These are phyloP conservation scores for Helminthosporium solani DNA, from an alignment of 2,329 filamentous ascomycete genomes.

Conservation along the genomic window DNA sequence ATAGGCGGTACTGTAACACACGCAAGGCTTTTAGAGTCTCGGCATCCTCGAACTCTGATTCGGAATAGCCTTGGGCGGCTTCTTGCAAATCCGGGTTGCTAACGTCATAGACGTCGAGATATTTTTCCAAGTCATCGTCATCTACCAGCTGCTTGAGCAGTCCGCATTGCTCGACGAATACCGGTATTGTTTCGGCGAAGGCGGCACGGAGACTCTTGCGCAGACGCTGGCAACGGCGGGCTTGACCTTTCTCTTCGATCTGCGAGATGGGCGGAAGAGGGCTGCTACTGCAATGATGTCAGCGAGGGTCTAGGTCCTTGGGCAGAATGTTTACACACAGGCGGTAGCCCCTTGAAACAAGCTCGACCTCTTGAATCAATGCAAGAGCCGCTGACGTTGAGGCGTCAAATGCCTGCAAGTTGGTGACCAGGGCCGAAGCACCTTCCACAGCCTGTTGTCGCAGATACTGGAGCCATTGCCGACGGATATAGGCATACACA, in stretches of 20 bases:
- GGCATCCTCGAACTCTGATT: slow-evolving; percentile 69
- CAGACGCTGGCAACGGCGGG: slow-evolving; percentile 75
- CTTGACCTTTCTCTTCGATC: slow-evolving; percentile 79
- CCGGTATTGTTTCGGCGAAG: slow-evolving; percentile 68
- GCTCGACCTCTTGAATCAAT: slow-evolving; percentile 90
- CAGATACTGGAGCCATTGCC: slow-evolving; percentile 79
- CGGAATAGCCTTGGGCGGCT: slow-evolving; percentile 56
- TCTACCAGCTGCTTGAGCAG: slow-evolving; percentile 72
- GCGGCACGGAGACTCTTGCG: slow-evolving; percentile 72
- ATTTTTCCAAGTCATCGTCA: slow-evolving; percentile 81
- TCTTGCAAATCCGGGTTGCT: slow-evolving; percentile 50
- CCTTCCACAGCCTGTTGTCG: slow-evolving; percentile 71
- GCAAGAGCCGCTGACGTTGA: slow-evolving; percentile 73
- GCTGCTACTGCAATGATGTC: slow-evolving; percentile 63
- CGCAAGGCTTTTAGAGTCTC: slow-evolving; percentile 79
- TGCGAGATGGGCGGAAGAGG: slow-evolving; percentile 90
- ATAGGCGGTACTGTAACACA: slow-evolving; percentile 65
- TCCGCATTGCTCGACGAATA: slow-evolving; percentile 69
- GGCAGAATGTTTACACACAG: slow-evolving; percentile 56
- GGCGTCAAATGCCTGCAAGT: slow-evolving; percentile 78
- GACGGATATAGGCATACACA: slow-evolving; percentile 70
- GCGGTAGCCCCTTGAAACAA: slow-evolving; percentile 87
- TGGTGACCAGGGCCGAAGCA: slow-evolving; percentile 67
- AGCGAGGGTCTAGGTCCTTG: slow-evolving; percentile 18
- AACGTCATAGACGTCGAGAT: slow-evolving; percentile 70